Base-by-base conservation (phyloP, 495 filamentous ascomycete genomes). In the Podospora pseudoanserina region DNA sequence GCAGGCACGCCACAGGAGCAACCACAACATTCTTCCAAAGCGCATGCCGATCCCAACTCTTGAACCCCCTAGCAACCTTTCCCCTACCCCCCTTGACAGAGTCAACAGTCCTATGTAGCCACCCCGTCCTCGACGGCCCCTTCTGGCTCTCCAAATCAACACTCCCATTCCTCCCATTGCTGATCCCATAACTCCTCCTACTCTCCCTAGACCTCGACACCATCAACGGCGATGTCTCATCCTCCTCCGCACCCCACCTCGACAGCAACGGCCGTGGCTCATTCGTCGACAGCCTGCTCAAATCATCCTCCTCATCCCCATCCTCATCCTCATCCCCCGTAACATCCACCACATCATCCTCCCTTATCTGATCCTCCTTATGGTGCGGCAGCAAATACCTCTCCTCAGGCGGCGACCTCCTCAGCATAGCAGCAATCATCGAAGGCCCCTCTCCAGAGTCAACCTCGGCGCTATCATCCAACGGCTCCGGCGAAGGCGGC, bases 1-100 rank as follows among this genome's bases (percentile, higher is more conserved):
- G 95, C 15, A 97, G 73, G 61, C 88, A 88, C 54, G 85, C 84
- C 27, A 88, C 75, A 6, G 93, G 90, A 66, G 90, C 83, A 19
- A 91, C 78, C 11, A 95, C 76, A 3, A 83, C 86, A 27, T 85
- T 82, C 65, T 84, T 71, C 87, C 88, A 92, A 5, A 95, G 79
- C 0, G 83, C 79, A 59, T 80, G 85, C 60, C 79, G 81, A 75
- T 93, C 81, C 92, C 93, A 97, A 55, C 72, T 62, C 30, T 62
- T 71, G 1, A 79, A 32, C 3, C 71, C 20, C 26, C 62, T 39
- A 3, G 67, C 34, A 2, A 70, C 60, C n/a, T 60, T 65, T 18
- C 54, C 57, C 32, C 65, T 56, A 4, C 54, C 69, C 0, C 67
- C 20, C 58, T 69, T 63, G 9, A 72, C 28, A 1, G 62, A 64